Evolutionary conservation across 208 protist genomes (phyloP), one percentile per base, ranked within the genome.

Genomic region (Trypanosoma lewisi): DNA sequence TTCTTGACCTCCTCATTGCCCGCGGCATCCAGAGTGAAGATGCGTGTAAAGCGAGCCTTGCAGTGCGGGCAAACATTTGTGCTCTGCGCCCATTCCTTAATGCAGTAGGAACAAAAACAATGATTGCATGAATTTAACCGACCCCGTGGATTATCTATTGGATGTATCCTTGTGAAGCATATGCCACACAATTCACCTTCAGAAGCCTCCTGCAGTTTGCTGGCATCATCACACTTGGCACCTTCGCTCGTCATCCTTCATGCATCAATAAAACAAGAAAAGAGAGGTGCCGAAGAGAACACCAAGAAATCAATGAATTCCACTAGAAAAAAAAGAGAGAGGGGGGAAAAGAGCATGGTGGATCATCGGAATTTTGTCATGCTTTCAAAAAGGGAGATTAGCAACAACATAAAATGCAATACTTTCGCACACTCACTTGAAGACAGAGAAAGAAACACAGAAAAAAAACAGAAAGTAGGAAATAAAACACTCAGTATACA

Each of bases 11-110:
- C 67, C 64, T 87, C 81, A 7, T 78, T 60, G 3, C 64, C 70
- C 33, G n/a, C 21, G 4, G 25, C 17, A 44, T 63, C 42, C 16
- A 62, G 9, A 0, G 77, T 76, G 55, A 80, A 78, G 34, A 95
- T 89, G 54, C 85, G 83, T 0, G 86, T 93, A 60, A 95, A 95
- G 9, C 85, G 84, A 3, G 75, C 77, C 67, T 95, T 95, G 76
- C 89, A 95, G 23, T 63, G 64, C 0, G 89, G 89, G 58, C 89
- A 95, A 9, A 91, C 82, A 69, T 95, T 95, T 12, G 85, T 95
- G 66, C 77, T 82, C 54, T 83, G 77, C 0, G 86, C 76, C 87
- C 89, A 95, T 55, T 89, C 75, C 49, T 67, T 78, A 60, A 95
- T 95, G 70, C 89, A 95, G 52, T 82, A 84, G 2, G 73, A 73